Evolutionary conservation across 2,329 filamentous ascomycete species (phyloP).

Genomic region (Amphichorda felina): DNA sequence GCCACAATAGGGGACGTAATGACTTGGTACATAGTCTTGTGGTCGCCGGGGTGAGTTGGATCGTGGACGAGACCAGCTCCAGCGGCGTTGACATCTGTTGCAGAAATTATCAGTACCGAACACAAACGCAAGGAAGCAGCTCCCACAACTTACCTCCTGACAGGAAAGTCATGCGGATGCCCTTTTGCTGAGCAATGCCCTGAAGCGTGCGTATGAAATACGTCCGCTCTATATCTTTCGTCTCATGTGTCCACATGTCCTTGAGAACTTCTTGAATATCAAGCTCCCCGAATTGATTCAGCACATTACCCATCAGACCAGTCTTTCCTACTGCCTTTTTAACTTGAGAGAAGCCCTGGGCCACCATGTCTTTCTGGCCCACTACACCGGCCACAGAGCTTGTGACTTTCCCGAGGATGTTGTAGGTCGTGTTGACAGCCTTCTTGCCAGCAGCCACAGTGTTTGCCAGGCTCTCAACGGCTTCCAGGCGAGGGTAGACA

Average conservation of each 20-base stretch:
- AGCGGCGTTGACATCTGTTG: slow-evolving; percentile 68
- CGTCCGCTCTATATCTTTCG: slow-evolving; percentile 91
- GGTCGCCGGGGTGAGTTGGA: slow-evolving; percentile 77
- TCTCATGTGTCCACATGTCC: slow-evolving; percentile 97
- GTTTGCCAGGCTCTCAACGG: slow-evolving; percentile 80
- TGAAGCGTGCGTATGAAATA: slow-evolving; percentile 94
- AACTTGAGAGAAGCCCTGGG: slow-evolving; percentile 83
- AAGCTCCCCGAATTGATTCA: slow-evolving; percentile 94
- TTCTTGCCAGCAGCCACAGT: slow-evolving; percentile 94
- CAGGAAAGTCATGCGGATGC: slow-evolving; percentile 91
- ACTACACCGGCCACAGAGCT: slow-evolving; percentile 92
- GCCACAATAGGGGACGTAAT: slow-evolving; percentile 91
- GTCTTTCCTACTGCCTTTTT: slow-evolving; percentile 96
- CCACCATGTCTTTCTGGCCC: slow-evolving; percentile 85
- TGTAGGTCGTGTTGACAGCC: slow-evolving; percentile 92
- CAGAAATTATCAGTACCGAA: slow-evolving; percentile 10
- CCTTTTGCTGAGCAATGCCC: slow-evolving; percentile 90
- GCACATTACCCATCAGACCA: slow-evolving; percentile 87
- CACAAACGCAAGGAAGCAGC: background rate
- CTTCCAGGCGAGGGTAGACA: slow-evolving; percentile 82
- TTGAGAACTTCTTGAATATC: slow-evolving; percentile 89
- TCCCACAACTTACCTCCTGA: slow-evolving; percentile 56
- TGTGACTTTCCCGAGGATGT: slow-evolving; percentile 88
- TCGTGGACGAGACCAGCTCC: slow-evolving; percentile 93
- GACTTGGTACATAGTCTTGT: slow-evolving; percentile 99